phyloP scores from a whole-genome alignment of 495 filamentous ascomycete genomes.

The Penicillium desertorum region DNA sequence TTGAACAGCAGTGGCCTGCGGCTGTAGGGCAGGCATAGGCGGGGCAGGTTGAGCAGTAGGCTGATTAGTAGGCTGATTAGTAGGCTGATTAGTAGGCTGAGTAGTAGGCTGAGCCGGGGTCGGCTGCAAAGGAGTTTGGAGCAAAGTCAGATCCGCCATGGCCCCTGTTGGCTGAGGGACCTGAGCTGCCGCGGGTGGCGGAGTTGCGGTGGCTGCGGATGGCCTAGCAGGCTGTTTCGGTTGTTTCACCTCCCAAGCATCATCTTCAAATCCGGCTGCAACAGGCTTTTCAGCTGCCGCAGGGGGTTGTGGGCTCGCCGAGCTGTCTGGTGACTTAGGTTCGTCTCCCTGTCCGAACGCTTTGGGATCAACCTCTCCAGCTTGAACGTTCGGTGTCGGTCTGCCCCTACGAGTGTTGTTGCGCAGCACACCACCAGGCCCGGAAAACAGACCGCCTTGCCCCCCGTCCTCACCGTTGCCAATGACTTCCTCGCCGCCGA shows the following conservation, averaged over 20 bases:
- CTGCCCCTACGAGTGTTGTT: slow-evolving; percentile 96
- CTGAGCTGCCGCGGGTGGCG: slow-evolving; percentile 41
- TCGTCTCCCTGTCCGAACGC: slow-evolving; percentile 68
- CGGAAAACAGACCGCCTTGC: slow-evolving; percentile 80
- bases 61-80: slow-evolving; percentile 47
- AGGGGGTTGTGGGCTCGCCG: slow-evolving; percentile 46
- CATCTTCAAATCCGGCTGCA: slow-evolving; percentile 81
- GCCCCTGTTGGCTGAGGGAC: slow-evolving; percentile 60
- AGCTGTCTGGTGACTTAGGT: slow-evolving; percentile 42
- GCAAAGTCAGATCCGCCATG: slow-evolving; percentile 76
- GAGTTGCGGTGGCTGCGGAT: slow-evolving; percentile 30
- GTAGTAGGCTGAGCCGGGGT: slow-evolving; percentile 57
- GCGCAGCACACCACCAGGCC: slow-evolving; percentile 79
- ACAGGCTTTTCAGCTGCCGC: slow-evolving; percentile 47
- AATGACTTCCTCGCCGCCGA: slow-evolving; percentile 56
- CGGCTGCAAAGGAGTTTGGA: slow-evolving; percentile 74
- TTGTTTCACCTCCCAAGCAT: slow-evolving; percentile 97
- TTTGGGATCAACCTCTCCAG: slow-evolving; percentile 79
- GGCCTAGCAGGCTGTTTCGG: slow-evolving; percentile 56
- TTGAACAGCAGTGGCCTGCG: slow-evolving; percentile 49
- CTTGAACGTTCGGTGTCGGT: slow-evolving; percentile 79
- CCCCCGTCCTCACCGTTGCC: slow-evolving; percentile 52
- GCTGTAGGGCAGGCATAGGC: slow-evolving; percentile 35
- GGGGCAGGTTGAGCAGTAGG: slow-evolving; percentile 38
- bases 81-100: slow-evolving; percentile 41